Percentiles rank a stretch among this genome's conserved stretches.
Evolutionary conservation across 371 early-diverging fungal genomes (phyloP).

Genomic region (Haplosporangium sp.): DNA sequence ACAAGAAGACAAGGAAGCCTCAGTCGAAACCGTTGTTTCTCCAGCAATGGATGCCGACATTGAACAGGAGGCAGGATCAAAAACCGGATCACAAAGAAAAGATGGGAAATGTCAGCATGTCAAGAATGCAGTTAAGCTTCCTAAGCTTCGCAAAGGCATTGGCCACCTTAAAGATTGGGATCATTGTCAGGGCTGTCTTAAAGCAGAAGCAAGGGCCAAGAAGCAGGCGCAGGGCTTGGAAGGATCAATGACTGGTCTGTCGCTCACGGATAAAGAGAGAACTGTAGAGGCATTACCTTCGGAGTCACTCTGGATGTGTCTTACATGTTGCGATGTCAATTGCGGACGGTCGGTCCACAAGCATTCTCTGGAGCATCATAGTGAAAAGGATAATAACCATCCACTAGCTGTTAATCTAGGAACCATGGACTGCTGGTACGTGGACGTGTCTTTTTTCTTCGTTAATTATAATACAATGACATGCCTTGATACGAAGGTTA

Average conservation of each 20-base stretch:
- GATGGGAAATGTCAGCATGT: constrained; percentile 36
- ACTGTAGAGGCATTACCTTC: constrained; percentile 15
- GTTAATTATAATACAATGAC: background rate
- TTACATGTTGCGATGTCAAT: constrained; percentile 43
- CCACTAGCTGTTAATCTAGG: constrained; percentile 41
- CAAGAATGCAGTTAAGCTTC: constrained; percentile 31
- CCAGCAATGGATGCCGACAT: background rate
- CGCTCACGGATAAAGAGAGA: constrained; percentile 9
- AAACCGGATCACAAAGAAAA: background rate
- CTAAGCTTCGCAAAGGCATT: constrained; percentile 13
- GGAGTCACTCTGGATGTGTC: constrained; percentile 52
- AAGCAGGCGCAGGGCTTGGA: constrained; percentile 15
- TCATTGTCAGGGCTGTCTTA: constrained; percentile 36
- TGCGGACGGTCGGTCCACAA: constrained; percentile 42
- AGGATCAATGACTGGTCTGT: background rate
- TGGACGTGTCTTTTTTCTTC: background rate
- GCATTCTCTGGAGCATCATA: constrained; percentile 40
- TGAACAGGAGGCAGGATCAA: background rate
- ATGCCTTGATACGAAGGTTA: background rate
- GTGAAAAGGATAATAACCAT: constrained; percentile 30
- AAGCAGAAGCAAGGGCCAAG: constrained; percentile 8
- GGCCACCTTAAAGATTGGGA: constrained; percentile 33
- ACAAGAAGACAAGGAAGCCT: no score
- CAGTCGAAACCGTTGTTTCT: no score
- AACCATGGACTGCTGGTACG: constrained; percentile 48